Conservation (phyloP, 345 rosid species). For the Melastoma malabathricum region DNA sequence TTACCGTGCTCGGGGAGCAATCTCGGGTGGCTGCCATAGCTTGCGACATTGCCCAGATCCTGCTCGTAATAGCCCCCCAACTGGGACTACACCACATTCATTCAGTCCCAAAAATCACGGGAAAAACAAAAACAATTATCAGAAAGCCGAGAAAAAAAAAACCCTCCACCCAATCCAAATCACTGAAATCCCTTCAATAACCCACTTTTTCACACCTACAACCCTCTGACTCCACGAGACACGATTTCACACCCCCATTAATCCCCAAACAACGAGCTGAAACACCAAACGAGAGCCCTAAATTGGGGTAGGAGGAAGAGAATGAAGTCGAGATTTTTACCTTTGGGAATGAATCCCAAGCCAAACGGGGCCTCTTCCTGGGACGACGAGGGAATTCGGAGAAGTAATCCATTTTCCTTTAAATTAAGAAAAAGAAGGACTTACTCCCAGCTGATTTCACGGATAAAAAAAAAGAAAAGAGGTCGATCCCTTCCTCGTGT, state of each 20-base stretch:
- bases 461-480: too few relatives aligned
- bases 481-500: background rate
- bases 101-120: conserved; percentile 16
- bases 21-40: conserved; percentile 48
- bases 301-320: background rate
- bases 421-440: background rate
- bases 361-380: conserved; percentile 42
- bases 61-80: conserved; percentile 42
- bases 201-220: too few relatives aligned
- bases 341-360: conserved; percentile 48
- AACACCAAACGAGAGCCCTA: background rate
- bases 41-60: conserved; percentile 46
- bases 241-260: too few relatives aligned
- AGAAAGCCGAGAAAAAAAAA: conserved; percentile 18
- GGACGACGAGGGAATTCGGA: conserved; percentile 48
- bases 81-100: conserved; percentile 59
- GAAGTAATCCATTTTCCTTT: conserved; percentile 40
- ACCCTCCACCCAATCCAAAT: conserved; percentile 13
- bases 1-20: conserved; percentile 27
- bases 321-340: conserved; percentile 20
- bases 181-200: background rate
- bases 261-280: too few relatives aligned
- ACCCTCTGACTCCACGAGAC: too few relatives aligned
- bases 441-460: background rate
- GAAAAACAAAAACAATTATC: conserved; percentile 22